Evolutionary conservation across 768 basidiomycete species (phyloP).

Genomic region (Fibroporia radiculosa): DNA sequence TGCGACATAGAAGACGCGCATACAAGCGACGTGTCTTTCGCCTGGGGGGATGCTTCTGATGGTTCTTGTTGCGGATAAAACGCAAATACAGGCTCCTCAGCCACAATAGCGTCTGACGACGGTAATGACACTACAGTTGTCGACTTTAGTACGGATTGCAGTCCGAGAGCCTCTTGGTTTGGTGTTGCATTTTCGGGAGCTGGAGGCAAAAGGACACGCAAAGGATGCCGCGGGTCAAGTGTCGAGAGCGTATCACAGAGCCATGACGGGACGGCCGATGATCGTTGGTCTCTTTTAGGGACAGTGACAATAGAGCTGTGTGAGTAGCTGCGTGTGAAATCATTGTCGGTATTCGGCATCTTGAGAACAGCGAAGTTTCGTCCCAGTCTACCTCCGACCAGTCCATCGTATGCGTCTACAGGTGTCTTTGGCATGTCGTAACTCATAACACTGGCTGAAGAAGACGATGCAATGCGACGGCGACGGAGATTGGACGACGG

Average conservation of each 20-base stretch:
- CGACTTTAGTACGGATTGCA: neutral
- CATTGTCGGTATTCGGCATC: conserved; percentile 20
- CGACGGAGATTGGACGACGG: too few species aligned
- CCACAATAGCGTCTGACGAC: neutral
- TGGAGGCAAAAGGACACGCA: conserved; percentile 30
- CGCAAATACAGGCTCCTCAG: conserved; percentile 7
- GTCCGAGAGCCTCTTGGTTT: neutral
- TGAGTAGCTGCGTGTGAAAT: neutral
- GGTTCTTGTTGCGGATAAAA: neutral
- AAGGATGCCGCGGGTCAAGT: conserved; percentile 38
- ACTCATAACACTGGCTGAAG: conserved; percentile 39
- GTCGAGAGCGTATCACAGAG: conserved; percentile 43
- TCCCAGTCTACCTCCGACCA: conserved; percentile 29
- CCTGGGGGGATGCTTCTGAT: too few species aligned
- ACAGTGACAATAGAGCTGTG: neutral
- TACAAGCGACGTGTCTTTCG: too few species aligned
- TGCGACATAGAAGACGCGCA: too few species aligned
- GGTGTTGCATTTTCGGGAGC: neutral
- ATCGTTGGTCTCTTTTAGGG: neutral
- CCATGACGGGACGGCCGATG: conserved; percentile 43
- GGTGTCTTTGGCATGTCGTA: conserved; percentile 35
- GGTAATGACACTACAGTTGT: neutral
- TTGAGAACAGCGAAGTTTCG: conserved; percentile 37
- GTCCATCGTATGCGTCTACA: conserved; percentile 29
- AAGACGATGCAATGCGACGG: conserved; percentile 29